These are phyloP conservation scores for Penstemon davidsonii DNA, from an alignment of 257 asterid genomes.

Conservation along the genomic window DNA sequence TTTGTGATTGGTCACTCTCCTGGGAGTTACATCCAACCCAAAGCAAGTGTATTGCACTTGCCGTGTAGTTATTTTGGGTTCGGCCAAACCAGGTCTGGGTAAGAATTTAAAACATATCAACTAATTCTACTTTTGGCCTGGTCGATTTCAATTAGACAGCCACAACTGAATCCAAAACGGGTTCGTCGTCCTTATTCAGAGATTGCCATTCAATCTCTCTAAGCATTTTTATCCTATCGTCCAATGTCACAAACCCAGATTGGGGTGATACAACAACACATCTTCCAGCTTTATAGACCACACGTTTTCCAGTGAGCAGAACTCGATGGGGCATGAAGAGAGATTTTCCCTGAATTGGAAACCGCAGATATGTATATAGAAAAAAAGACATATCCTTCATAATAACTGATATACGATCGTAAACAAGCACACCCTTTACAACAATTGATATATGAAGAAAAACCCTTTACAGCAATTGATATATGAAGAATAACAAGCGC, in stretches of 20 bases:
- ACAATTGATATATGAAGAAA: background rate
- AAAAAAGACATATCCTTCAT: too few relatives aligned
- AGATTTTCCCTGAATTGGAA: slow-evolving; percentile 71
- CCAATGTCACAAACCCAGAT: slow-evolving; percentile 54
- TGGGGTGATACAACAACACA: slow-evolving; percentile 53
- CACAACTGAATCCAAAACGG: slow-evolving; percentile 43
- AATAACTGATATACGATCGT: too few relatives aligned
- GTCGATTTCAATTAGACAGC: slow-evolving; percentile 28
- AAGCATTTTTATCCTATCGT: slow-evolving; percentile 61
- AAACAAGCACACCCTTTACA: too few relatives aligned
- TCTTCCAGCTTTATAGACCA: slow-evolving; percentile 70
- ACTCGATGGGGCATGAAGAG: slow-evolving; percentile 94
- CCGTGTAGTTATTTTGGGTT: too few relatives aligned
- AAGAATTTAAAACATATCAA: too few relatives aligned
- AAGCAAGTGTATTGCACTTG: too few relatives aligned
- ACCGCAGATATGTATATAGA: background rate
- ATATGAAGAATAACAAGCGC: background rate
- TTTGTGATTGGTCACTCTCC: too few relatives aligned
- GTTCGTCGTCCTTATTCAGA: slow-evolving; percentile 37
- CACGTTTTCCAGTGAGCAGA: slow-evolving; percentile 82
- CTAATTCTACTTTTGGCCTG: too few relatives aligned
- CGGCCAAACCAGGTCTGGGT: too few relatives aligned
- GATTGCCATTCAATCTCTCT: slow-evolving; percentile 71
- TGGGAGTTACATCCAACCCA: too few relatives aligned
- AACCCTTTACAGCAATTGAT: too few relatives aligned